phyloP scores from a whole-genome alignment of 345 rosid genomes.

The Litchi chinensis region DNA sequence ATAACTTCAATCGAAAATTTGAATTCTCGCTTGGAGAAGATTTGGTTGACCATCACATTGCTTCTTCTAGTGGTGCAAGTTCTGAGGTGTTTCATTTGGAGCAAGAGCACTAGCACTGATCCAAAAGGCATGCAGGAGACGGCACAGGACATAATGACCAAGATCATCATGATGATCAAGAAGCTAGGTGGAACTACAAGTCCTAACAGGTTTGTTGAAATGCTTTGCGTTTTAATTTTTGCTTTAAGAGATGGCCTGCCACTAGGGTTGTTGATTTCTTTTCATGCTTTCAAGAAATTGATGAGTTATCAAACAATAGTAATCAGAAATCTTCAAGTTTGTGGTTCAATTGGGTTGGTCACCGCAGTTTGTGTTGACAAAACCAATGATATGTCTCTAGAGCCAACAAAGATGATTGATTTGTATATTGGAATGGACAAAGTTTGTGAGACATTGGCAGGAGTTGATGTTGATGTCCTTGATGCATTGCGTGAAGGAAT shows the following conservation, averaged over 20 bases:
- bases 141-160: neutral
- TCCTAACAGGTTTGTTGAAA: neutral
- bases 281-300: neutral
- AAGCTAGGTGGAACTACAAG: neutral
- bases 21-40: neutral
- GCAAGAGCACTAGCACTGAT: neutral
- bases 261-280: neutral
- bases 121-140: neutral
- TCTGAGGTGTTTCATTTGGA: neutral
- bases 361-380: neutral
- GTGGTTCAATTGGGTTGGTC: neutral
- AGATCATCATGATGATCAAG: neutral
- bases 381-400: neutral
- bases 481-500: neutral
- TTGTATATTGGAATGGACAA: neutral
- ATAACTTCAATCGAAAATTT: neutral
- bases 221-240: neutral
- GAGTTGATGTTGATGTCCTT: neutral
- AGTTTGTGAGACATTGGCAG: neutral
- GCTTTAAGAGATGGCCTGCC: constrained; percentile 1
- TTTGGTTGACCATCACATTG: neutral
- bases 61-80: neutral
- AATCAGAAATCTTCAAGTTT: neutral
- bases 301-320: neutral
- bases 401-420: neutral